Evolutionary conservation across 495 filamentous ascomycete species (phyloP), one percentile per base, ranked within the genome.

Genomic region (Podospora pseudopauciseta): DNA sequence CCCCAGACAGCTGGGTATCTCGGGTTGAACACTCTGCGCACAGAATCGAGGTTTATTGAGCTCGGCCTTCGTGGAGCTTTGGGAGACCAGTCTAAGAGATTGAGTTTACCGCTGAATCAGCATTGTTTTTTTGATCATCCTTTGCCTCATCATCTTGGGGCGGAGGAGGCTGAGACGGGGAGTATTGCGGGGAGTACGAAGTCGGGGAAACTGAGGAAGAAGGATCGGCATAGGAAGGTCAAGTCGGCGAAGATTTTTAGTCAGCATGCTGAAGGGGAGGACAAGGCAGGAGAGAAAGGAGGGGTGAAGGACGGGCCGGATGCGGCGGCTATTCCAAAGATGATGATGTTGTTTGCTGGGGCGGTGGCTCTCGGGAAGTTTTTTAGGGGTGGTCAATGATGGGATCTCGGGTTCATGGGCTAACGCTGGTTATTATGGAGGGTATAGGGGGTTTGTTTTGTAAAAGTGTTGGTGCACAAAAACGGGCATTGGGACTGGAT

Each of bases 1-100:
- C 77, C 77, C 18, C 77, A 75, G 53, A 81, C 78, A 34, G 80
- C 80, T 7, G 78, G 79, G 60, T 75, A 79, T 39, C 75, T 83
- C 1, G 80, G 80, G 28, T 73, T 82, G 44, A 72, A 75, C 55
- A 49, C 39, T 11, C 39, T 49, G 9, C 39, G 39, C 2, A 49
- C 39, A 13, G 79, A 80, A 67, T 69, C 73, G 49, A 72, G 72
- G 27, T 72, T 74, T 56, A 70, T 71, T 13, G 73, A 76, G 16
- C 59, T 81, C 18, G 78, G 74, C 3, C 58, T 83, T 39, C 73
- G 79, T 30, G 67, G 75, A 3, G 75, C 78, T 19, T 69, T 81
- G n/a, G 71, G 71, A 2, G 67, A 68, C 32, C 34, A 56, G 15
- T 13, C 5, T 11, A 49, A 26, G 19, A 69, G 74, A 0, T 60